Evolutionary conservation across 1,284 basidiomycete genomes (phyloP).

Genomic region (Coniferiporia sulphurascens): DNA sequence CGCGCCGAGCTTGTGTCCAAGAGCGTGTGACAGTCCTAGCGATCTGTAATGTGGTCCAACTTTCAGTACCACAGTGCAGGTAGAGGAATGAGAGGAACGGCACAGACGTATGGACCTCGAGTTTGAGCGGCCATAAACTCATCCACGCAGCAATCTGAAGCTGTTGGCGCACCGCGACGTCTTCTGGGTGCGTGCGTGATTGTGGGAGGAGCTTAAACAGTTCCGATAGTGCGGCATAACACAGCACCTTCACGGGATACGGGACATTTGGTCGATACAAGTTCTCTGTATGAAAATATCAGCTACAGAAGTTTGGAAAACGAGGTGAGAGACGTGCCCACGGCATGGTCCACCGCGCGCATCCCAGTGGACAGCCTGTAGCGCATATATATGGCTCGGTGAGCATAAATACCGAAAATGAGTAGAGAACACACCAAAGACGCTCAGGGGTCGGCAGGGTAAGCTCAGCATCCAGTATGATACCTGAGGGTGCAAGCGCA

Average conservation of each 20-base stretch:
- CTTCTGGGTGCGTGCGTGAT: conserved; percentile 53
- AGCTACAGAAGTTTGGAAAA: not conserved
- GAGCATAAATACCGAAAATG: not conserved
- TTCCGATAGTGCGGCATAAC: conserved; percentile 62
- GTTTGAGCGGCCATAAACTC: conserved; percentile 65
- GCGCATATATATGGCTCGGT: not conserved
- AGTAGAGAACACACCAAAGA: conserved; percentile 49
- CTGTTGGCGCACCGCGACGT: conserved; percentile 59
- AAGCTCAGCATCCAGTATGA: conserved; percentile 76
- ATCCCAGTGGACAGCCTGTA: conserved; percentile 71
- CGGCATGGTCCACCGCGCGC: conserved; percentile 74
- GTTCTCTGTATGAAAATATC: conserved; percentile 40
- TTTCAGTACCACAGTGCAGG: not conserved
- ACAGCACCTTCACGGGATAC: conserved; percentile 58
- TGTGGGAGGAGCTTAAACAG: conserved; percentile 70
- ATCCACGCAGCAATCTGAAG: conserved; percentile 76
- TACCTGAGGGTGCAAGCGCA: conserved; percentile 58
- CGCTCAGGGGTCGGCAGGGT: conserved; percentile 70
- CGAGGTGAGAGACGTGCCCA: conserved; percentile 34
- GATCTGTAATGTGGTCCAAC: conserved; percentile 34
- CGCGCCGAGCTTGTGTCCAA: conserved; percentile 75
- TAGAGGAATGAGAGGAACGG: not conserved
- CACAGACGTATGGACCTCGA: conserved; percentile 39
- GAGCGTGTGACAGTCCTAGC: conserved; percentile 67
- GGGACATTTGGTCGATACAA: conserved; percentile 60